Evolutionary conservation across 371 early-diverging fungal species (phyloP), one percentile per base, ranked within the genome.

Genomic region (Actinomortierella wolfii): DNA sequence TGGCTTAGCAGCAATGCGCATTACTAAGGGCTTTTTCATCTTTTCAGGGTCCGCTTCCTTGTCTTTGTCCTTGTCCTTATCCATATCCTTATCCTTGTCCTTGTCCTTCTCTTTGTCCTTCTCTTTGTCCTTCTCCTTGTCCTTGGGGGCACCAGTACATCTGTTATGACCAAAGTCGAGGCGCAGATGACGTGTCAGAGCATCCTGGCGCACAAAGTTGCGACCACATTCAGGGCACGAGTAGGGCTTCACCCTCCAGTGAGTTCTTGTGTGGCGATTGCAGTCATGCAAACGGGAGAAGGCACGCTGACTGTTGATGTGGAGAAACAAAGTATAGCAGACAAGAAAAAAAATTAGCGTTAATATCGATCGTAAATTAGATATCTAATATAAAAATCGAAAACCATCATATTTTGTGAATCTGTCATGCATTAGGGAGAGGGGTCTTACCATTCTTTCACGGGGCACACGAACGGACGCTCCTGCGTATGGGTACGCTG

Each of bases 221-320:
- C 90, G 90, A 28, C 79, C 67, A 64, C 94, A 94, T 28, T 80
- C 69, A 7, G 76, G 65, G 46, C 89, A 89, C 29, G 74, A 73
- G 67, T 79, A 85, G 15, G 87, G 84, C 64, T 86, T 87, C 50
- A 83, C 68, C 40, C 87, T 85, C 76, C 74, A 78, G 53, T 89
- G 88, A 13, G 87, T 79, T 42, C 87, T 84, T 21, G 76, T 62
- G 68, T 95, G 94, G 17, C 95, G 78, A 66, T 92, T 93, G 41
- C 93, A 82, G 75, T 95, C 90, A 58, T 91, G 89, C 57, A 86
- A 82, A 6, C 92, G 82, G 2, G 87, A 83, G 79, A 91, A 91
- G 7, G 81, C 76, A 24, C 71, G 54, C 5, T 65, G 57, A 56
- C 71, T 70, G 50, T 47, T 9, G 14, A 28, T 14, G 20, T n/a